Evolutionary conservation across 1,139 yeast species (phyloP), one percentile per base, ranked within the genome.

Genomic region (Nakaseomyces sp.): DNA sequence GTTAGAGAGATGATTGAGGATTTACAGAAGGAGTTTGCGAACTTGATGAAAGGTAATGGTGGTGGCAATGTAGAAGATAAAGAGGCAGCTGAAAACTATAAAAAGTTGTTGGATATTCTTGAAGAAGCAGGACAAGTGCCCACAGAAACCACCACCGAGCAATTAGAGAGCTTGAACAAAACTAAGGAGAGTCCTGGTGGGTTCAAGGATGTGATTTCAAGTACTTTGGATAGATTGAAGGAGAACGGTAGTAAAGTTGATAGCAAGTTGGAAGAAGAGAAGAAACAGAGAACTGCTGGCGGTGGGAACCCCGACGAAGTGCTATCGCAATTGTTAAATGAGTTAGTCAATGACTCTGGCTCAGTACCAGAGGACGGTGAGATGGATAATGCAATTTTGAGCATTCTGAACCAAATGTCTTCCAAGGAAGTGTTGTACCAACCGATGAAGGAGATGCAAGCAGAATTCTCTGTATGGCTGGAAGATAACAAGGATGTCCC

Each of bases 341-440:
- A 70, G 42, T 49, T 73, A 43, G 58, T 56, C 6, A 69, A 63
- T 6, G 72, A 64, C 12, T 69, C 61, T 2, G 72, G 61, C 8
- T 76, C 68, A 8, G 71, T 64, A 19, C 81, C 75, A 22, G 74
- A 70, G 47, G 64, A 77, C 56, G 79, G 76, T 70, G 72, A 74
- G 13, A 42, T 42, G 52, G 74, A 83, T 43, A 77, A 79, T 50
- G 70, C 89, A 38, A 70, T 89, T 50, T 74, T 76, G 22, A 88
- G 84, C 43, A 81, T 89, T 81, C 72, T 91, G 57, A 82, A 81
- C 49, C 93, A 87, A 61, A 73, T 91, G 63, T 78, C 93, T 16
- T 80, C 94, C 6, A 89, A 87, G 61, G 93, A 82, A 46, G 86
- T 89, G 25, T 71, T 91, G 41, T 89, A 86, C 60, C 95, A 84